Evolutionary conservation across 345 rosid genomes (phyloP).

Genomic region (Mangifera indica): DNA sequence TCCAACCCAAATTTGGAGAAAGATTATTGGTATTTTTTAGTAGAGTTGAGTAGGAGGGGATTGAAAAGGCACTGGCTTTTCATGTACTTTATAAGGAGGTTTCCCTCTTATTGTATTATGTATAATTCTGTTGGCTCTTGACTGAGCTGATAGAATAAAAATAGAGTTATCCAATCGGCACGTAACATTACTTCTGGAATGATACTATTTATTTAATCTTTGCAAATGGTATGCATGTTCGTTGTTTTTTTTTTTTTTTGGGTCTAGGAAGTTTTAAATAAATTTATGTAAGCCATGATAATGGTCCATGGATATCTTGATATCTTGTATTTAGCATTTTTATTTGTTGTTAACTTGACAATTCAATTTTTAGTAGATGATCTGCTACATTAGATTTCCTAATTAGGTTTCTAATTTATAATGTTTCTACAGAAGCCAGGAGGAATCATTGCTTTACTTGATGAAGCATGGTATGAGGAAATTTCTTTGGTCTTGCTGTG

Average conservation of each 20-base stretch:
- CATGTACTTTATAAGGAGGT: neutral
- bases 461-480: constrained; percentile 80
- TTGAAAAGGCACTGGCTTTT: neutral
- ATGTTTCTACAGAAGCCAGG: constrained; percentile 79
- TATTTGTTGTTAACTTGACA: neutral
- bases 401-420: constrained; percentile 22
- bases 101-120: neutral
- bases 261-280: neutral
- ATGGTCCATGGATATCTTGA: neutral
- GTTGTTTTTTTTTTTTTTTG: neutral
- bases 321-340: neutral
- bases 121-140: neutral
- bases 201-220: neutral
- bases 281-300: neutral
- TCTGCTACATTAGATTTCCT: constrained; percentile 20
- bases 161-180: neutral
- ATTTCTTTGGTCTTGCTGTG: constrained; percentile 18
- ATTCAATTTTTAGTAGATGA: neutral
- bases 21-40: neutral
- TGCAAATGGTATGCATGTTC: neutral
- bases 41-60: neutral
- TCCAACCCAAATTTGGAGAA: neutral
- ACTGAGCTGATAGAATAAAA: neutral
- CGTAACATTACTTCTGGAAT: neutral
- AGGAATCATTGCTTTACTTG: constrained; percentile 84